Conservation (phyloP, 495 filamentous ascomycete genomes). For the Rhypophila decipiens region DNA sequence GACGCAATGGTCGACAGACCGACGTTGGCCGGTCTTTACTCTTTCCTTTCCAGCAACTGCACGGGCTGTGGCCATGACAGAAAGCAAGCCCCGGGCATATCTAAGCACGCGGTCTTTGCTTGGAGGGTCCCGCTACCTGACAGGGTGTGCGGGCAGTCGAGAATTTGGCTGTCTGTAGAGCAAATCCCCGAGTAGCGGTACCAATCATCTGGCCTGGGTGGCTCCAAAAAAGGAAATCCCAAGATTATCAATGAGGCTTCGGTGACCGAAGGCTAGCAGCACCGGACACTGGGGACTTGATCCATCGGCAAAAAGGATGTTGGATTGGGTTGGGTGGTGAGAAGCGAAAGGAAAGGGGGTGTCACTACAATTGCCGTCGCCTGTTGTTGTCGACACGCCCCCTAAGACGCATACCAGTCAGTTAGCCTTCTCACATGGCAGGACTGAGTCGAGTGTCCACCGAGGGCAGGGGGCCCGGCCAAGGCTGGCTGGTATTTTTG, state of each 20-base stretch:
- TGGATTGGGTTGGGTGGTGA: slow-evolving; percentile 11
- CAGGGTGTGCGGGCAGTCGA: slow-evolving; percentile 43
- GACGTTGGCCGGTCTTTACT: slow-evolving; percentile 1
- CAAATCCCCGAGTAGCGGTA: slow-evolving; percentile 33
- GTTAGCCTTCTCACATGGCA: slow-evolving; percentile 12
- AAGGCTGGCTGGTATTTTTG: slow-evolving; percentile 15
- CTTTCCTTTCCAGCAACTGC: slow-evolving; percentile 1
- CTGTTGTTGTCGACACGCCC: slow-evolving; percentile 6
- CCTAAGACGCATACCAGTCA: slow-evolving; percentile 11
- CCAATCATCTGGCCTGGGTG: slow-evolving; percentile 24
- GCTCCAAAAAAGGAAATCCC: slow-evolving; percentile 30
- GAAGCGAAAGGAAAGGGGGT: slow-evolving; percentile 13
- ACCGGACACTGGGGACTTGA: slow-evolving; percentile 23
- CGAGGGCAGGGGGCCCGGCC: slow-evolving; percentile 3
- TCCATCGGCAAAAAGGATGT: slow-evolving; percentile 28
- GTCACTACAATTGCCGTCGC: slow-evolving; percentile 6
- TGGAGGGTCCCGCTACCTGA: slow-evolving; percentile 18
- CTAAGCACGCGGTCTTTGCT: slow-evolving; percentile 16
- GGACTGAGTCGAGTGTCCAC: not conserved
- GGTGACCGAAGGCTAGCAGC: slow-evolving; percentile 33
- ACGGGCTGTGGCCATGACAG: slow-evolving; percentile 1
- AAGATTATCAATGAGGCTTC: slow-evolving; percentile 36
- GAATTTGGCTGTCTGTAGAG: slow-evolving; percentile 34
- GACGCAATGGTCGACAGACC: not conserved
- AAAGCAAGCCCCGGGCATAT: slow-evolving; percentile 6